These are phyloP conservation scores for Rhizodiscina lignyota DNA, from an alignment of 495 filamentous ascomycete genomes.

Conservation along the genomic window DNA sequence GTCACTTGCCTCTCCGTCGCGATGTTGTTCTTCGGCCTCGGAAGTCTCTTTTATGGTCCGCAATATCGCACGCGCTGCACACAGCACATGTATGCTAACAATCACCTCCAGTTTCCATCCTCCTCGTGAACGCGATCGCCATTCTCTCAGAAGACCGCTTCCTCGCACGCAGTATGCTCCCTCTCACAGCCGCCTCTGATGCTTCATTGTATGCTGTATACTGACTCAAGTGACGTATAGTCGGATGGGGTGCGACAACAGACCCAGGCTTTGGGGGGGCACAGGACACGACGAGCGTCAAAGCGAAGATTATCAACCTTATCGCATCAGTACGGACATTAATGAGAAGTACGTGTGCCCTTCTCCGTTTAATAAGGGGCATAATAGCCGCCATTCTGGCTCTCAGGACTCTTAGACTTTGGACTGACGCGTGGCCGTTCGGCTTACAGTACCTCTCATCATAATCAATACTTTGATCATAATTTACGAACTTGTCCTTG, in stretches of 20 bases:
- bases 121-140: conserved; percentile 86
- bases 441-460: conserved; percentile 69
- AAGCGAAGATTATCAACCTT: conserved; percentile 73
- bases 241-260: conserved; percentile 50
- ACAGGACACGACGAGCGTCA: conserved; percentile 60
- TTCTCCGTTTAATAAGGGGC: too few species aligned
- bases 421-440: conserved; percentile 1
- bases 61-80: conserved; percentile 1
- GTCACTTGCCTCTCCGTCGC: too few species aligned
- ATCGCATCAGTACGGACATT: conserved; percentile 81
- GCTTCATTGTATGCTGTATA: not conserved
- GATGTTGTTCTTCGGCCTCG: conserved; percentile 52
- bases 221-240: conserved; percentile 23
- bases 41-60: conserved; percentile 57
- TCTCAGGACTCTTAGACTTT: not conserved
- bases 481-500: conserved; percentile 35
- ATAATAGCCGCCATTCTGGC: not conserved
- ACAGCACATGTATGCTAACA: conserved; percentile 2
- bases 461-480: conserved; percentile 69
- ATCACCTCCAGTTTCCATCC: conserved; percentile 43
- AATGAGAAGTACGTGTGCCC: conserved; percentile 66
- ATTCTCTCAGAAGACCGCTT: conserved; percentile 97
- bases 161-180: conserved; percentile 69
- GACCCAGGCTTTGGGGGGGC: conserved; percentile 62
- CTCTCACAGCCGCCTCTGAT: conserved; percentile 1